A percentile compares a stretch with the other conserved stretches of the same genome.
phyloP scores from a whole-genome alignment of 305 asterid species.

The Fraxinus albicans region DNA sequence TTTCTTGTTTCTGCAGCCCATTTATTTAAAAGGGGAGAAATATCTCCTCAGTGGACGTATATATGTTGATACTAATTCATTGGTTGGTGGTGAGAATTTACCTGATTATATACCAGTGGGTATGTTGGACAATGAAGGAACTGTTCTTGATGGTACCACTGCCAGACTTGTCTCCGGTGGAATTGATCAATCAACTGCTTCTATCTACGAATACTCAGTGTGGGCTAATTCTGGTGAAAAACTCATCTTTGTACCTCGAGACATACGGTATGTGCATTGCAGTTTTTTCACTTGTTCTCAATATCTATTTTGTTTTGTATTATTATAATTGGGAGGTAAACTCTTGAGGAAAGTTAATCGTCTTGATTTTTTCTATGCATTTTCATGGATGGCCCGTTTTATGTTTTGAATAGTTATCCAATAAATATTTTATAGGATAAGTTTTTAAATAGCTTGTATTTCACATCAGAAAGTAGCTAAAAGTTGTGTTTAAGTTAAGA shows the following conservation, averaged over 20 bases:
- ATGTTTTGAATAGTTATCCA: constrained; percentile 14
- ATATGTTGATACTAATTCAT: constrained; percentile 46
- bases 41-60: constrained; percentile 80
- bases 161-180: constrained; percentile 50
- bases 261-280: constrained; percentile 56
- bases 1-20: constrained; percentile 64
- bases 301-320: constrained; percentile 23
- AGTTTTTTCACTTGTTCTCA: constrained; percentile 23
- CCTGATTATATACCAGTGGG: constrained; percentile 66
- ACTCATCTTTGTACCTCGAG: constrained; percentile 71
- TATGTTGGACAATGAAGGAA: constrained; percentile 55
- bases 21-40: constrained; percentile 77
- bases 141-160: constrained; percentile 48
- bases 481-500: constrained; percentile 10
- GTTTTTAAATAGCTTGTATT: background rate
- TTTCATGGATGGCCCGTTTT: constrained; percentile 13
- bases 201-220: constrained; percentile 64
- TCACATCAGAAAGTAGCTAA: constrained; percentile 3
- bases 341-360: background rate
- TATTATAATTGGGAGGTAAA: background rate
- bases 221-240: constrained; percentile 79
- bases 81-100: constrained; percentile 29
- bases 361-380: constrained; percentile 5
- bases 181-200: constrained; percentile 43
- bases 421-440: background rate